Percentiles rank a stretch among this genome's conserved stretches.
phyloP scores from a whole-genome alignment of 257 asterid species.

The Vinca minor region DNA sequence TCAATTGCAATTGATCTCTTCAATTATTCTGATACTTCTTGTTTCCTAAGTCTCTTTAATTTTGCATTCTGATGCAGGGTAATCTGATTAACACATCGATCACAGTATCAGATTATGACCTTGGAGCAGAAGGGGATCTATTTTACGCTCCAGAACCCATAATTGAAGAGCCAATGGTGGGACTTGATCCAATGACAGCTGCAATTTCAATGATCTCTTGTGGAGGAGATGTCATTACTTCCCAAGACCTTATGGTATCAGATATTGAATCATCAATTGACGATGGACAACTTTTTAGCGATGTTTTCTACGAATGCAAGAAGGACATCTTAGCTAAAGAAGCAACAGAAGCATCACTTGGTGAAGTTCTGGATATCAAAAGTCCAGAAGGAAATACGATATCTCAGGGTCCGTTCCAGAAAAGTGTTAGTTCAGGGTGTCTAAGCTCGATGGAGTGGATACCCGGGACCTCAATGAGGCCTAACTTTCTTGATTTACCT shows the following conservation, averaged over 20 bases:
- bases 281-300: constrained; percentile 64
- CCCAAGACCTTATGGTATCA: constrained; percentile 56
- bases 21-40: constrained; percentile 5
- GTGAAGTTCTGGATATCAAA: constrained; percentile 49
- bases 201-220: constrained; percentile 85
- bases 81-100: constrained; percentile 34
- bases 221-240: constrained; percentile 47
- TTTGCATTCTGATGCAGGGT: constrained; percentile 27
- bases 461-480: constrained; percentile 44
- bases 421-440: constrained; percentile 57
- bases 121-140: constrained; percentile 82
- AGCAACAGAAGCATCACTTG: constrained; percentile 48
- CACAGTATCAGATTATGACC: constrained; percentile 54
- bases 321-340: constrained; percentile 83
- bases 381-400: constrained; percentile 34
- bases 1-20: neutral
- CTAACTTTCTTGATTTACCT: constrained; percentile 69
- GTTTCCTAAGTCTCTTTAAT: constrained; percentile 1
- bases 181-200: constrained; percentile 70
- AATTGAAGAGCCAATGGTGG: constrained; percentile 49
- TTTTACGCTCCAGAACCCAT: constrained; percentile 74
- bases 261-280: constrained; percentile 64
- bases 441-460: constrained; percentile 49
- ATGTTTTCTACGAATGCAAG: constrained; percentile 79
- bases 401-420: constrained; percentile 43